Conservation (phyloP, 2,329 filamentous ascomycete species). For the Tolypocladium sp. region DNA sequence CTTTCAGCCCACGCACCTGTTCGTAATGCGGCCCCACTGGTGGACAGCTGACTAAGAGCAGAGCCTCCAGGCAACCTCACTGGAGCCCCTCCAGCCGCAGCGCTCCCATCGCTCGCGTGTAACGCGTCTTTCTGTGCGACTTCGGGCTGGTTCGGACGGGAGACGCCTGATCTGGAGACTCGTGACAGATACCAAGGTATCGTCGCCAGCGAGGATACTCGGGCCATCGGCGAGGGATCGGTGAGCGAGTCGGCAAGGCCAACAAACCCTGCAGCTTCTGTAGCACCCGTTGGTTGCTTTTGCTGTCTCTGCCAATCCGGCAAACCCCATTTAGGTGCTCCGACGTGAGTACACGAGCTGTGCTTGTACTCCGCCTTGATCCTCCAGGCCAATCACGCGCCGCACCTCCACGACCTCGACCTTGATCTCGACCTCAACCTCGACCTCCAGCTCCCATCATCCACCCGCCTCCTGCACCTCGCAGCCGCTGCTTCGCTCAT, state of each 20-base stretch:
- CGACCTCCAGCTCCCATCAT: not conserved
- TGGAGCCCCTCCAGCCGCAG: not conserved
- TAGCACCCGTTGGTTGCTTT: not conserved
- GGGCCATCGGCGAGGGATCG: not conserved
- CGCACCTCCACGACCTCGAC: slow-evolving; percentile 1
- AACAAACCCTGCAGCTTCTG: not conserved
- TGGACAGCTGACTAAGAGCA: not conserved
- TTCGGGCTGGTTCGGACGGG: not conserved
- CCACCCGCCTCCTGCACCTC: not conserved
- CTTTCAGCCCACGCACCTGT: not conserved
- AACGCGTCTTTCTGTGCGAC: not conserved
- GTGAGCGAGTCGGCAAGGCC: not conserved
- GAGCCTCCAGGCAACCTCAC: not conserved
- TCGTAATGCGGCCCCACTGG: not conserved
- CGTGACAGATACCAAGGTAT: not conserved
- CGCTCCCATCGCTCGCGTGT: not conserved
- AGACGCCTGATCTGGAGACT: not conserved
- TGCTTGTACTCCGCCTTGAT: slow-evolving; percentile 1
- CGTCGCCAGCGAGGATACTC: not conserved
- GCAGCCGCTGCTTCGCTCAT: not conserved
- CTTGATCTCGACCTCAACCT: not conserved
- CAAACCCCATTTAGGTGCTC: not conserved
- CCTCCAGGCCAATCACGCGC: slow-evolving; percentile 6
- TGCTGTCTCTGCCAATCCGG: not conserved
- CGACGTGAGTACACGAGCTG: not conserved